Percentiles rank a stretch among this genome's conserved stretches.
These are phyloP conservation scores for Tolypocladium nubicola DNA, from an alignment of 2,329 filamentous ascomycete genomes.

Conservation along the genomic window DNA sequence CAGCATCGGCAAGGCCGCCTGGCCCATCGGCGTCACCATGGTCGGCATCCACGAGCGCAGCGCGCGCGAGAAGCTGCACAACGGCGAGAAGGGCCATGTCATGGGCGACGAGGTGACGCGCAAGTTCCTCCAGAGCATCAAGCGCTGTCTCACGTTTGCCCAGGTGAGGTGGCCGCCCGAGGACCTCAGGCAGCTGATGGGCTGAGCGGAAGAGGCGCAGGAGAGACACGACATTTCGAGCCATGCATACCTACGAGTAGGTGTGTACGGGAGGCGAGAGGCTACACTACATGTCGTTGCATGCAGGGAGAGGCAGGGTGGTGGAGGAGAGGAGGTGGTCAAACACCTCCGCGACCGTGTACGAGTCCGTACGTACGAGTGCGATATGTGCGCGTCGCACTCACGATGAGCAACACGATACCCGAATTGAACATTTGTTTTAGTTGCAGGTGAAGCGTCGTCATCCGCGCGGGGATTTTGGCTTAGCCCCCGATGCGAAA, in stretches of 20 bases:
- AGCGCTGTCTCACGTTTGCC: slow-evolving; percentile 90
- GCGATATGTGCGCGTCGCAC: background rate
- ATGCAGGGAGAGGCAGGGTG: background rate
- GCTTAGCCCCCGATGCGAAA: background rate
- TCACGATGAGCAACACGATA: background rate
- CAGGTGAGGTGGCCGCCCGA: slow-evolving; percentile 94
- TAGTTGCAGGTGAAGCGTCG: background rate
- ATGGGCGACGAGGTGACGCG: slow-evolving; percentile 94
- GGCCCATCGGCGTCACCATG: slow-evolving; percentile 99
- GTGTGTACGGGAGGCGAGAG: background rate
- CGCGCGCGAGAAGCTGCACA: slow-evolving; percentile 88
- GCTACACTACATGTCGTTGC: background rate
- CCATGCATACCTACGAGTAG: background rate
- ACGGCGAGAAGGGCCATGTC: slow-evolving; percentile 82
- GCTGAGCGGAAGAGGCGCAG: slow-evolving; percentile 23
- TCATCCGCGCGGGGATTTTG: background rate
- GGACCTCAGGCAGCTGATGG: slow-evolving; percentile 91
- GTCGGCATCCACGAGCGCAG: slow-evolving; percentile 98
- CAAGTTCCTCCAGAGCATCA: slow-evolving; percentile 96
- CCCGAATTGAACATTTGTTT: background rate
- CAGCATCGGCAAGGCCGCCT: slow-evolving; percentile 92
- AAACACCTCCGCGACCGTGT: background rate
- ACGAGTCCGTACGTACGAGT: background rate
- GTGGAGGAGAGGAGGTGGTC: background rate
- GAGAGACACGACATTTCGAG: background rate